phyloP scores from a whole-genome alignment of 2,329 filamentous ascomycete genomes.

The Fusarium palustre region DNA sequence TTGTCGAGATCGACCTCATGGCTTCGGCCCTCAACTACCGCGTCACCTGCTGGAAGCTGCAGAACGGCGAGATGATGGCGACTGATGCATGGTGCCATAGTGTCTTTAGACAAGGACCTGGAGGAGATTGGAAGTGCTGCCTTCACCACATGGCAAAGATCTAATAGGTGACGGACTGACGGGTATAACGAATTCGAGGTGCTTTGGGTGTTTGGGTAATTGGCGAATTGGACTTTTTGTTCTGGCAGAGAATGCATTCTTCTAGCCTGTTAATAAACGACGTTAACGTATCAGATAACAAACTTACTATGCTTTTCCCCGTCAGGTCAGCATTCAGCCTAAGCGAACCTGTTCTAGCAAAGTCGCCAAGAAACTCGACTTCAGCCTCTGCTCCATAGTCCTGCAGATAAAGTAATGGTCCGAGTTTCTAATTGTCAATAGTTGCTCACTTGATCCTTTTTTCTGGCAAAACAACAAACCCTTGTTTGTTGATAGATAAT shows the following conservation, averaged over 20 bases:
- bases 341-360: neutral
- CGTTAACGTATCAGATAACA: conserved; percentile 3
- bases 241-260: conserved; percentile 13
- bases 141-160: conserved; percentile 51
- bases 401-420: conserved; percentile 9
- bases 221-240: conserved; percentile 30
- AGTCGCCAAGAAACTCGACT: neutral
- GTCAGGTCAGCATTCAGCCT: neutral
- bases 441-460: conserved; percentile 8
- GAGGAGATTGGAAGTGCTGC: conserved; percentile 53
- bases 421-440: conserved; percentile 25
- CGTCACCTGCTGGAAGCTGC: conserved; percentile 51
- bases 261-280: conserved; percentile 23
- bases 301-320: neutral
- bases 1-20: conserved; percentile 56
- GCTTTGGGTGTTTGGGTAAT: conserved; percentile 31
- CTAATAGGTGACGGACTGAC: neutral
- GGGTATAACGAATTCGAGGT: conserved; percentile 6
- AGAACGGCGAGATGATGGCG: conserved; percentile 48
- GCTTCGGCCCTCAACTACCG: conserved; percentile 49
- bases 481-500: conserved; percentile 4
- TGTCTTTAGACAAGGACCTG: conserved; percentile 51
- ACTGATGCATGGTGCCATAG: conserved; percentile 52
- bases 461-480: conserved; percentile 1
- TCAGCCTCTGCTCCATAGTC: conserved; percentile 1